Evolutionary conservation across 2,329 filamentous ascomycete species (phyloP).

Genomic region (Talaromyces sp.): DNA sequence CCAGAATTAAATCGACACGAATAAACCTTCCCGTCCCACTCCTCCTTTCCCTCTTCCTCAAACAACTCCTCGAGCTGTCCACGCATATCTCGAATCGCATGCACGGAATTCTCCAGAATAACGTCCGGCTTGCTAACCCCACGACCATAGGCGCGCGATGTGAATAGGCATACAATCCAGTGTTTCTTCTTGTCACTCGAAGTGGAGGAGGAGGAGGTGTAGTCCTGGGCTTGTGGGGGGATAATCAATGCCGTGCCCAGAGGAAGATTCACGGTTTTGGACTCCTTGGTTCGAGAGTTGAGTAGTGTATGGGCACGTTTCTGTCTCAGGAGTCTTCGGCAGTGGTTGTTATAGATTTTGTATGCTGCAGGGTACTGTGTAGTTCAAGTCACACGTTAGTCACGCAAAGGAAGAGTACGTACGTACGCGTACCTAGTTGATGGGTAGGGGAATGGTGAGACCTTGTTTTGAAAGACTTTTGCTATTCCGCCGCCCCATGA

Average conservation of each 20-base stretch:
- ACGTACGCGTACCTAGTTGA: not conserved
- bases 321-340: conserved; percentile 25
- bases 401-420: not conserved
- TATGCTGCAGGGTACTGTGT: conserved; percentile 49
- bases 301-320: not conserved
- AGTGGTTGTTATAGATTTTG: conserved; percentile 45
- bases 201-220: not conserved
- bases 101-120: conserved; percentile 48
- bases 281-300: not conserved
- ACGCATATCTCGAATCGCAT: conserved; percentile 47
- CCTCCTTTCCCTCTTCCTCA: conserved; percentile 13
- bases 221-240: conserved; percentile 41
- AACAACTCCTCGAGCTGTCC: conserved; percentile 34
- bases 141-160: conserved; percentile 46
- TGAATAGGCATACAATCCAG: conserved; percentile 58
- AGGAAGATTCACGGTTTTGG: conserved; percentile 16
- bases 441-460: conserved; percentile 12
- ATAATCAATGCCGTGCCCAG: conserved; percentile 52
- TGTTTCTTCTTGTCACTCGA: conserved; percentile 31
- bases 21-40: conserved; percentile 33
- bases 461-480: conserved; percentile 41
- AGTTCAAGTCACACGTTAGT: not conserved
- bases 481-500: conserved; percentile 58
- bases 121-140: conserved; percentile 31
- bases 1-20: conserved; percentile 56